A percentile compares a stretch with the other conserved stretches of the same genome.
Evolutionary conservation across 306 rosid species (phyloP).

Genomic region (Trifolium dubium): DNA sequence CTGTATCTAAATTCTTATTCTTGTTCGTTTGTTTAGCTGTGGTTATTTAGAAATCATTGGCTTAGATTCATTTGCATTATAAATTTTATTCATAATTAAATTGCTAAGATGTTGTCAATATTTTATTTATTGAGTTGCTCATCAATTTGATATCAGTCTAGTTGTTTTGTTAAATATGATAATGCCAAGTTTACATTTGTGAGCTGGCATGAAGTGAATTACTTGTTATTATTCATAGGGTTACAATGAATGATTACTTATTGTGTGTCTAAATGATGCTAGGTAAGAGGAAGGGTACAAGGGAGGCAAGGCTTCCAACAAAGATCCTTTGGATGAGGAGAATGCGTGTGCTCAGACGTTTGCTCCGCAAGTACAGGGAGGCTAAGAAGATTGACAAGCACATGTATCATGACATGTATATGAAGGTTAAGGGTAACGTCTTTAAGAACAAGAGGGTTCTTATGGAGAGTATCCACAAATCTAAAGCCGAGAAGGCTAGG

Average conservation of each 20-base stretch:
- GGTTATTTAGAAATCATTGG: neutral
- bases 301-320: constrained; percentile 98
- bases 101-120: neutral
- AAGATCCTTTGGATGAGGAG: constrained; percentile 98
- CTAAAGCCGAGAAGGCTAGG: constrained; percentile 97
- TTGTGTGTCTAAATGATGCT: neutral
- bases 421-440: constrained; percentile 98
- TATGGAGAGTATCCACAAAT: constrained; percentile 96
- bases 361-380: constrained; percentile 96
- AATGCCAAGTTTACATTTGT: neutral
- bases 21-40: neutral
- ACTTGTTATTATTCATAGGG: neutral
- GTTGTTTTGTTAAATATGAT: neutral
- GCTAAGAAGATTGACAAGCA: constrained; percentile 92
- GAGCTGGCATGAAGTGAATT: neutral
- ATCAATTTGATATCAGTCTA: neutral
- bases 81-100: neutral
- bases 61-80: neutral
- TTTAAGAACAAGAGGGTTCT: constrained; percentile 95
- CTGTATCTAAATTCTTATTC: neutral
- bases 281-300: constrained; percentile 97
- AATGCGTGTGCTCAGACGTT: constrained; percentile 90
- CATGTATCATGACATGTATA: constrained; percentile 98
- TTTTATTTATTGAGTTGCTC: neutral
- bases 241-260: neutral